Percentiles rank a stretch among this genome's conserved stretches.
Conservation (phyloP, 192 early-diverging fungal genomes). For the Umbelopsis isabellina region DNA sequence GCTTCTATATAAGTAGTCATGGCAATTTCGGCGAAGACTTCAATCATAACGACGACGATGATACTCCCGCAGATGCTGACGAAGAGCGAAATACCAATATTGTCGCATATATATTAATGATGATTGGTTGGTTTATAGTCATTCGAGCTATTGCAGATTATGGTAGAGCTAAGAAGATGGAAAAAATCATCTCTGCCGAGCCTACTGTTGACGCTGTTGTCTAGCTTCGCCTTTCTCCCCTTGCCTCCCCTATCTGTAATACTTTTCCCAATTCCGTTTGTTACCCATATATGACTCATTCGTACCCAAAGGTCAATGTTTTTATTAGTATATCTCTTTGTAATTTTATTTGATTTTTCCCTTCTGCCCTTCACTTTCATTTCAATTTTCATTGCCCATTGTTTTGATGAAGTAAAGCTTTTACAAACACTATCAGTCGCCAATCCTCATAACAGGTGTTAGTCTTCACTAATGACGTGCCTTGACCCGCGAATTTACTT, state of each 20-base stretch:
- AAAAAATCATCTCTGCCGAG: conserved; percentile 59
- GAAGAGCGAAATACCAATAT: conserved; percentile 37
- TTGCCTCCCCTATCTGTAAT: neutral
- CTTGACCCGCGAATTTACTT: neutral
- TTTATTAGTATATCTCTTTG: too few species aligned
- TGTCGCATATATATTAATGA: conserved; percentile 75
- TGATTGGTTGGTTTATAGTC: conserved; percentile 75
- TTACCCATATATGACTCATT: too few species aligned
- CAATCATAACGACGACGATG: conserved; percentile 22
- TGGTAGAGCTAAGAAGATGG: conserved; percentile 68
- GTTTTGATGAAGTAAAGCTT: too few species aligned
- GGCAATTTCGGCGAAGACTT: conserved; percentile 39
- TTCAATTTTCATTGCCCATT: too few species aligned
- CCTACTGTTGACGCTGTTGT: conserved; percentile 35
- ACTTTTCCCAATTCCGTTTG: neutral
- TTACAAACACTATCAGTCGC: too few species aligned
- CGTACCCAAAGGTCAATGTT: too few species aligned
- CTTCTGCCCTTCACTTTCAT: too few species aligned
- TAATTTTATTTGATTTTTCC: too few species aligned
- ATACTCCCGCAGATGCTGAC: neutral
- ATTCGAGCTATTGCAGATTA: conserved; percentile 75
- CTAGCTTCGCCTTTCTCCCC: conserved; percentile 1
- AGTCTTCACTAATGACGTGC: too few species aligned
- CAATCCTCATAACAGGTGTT: too few species aligned
- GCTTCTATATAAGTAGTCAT: conserved; percentile 67